Evolutionary conservation across 306 rosid species (phyloP).

Genomic region (Cucumis melo): DNA sequence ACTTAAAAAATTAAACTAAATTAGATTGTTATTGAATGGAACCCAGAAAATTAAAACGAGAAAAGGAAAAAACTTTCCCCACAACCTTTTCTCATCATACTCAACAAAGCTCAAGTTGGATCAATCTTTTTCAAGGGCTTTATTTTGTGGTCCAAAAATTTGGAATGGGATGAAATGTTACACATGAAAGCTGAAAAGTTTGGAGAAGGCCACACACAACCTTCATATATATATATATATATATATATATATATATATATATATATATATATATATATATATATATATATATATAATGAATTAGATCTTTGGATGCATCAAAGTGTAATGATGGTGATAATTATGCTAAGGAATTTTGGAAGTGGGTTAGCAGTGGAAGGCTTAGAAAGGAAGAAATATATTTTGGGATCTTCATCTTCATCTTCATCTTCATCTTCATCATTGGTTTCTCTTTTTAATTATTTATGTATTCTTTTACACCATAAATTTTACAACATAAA

Average conservation of each 20-base stretch:
- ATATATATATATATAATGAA: neutral
- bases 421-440: neutral
- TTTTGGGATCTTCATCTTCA: no score
- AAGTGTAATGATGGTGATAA: neutral
- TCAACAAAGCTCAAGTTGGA: neutral
- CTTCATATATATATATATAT: neutral
- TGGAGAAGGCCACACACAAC: neutral
- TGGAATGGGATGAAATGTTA: neutral
- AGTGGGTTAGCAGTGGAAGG: slow-evolving; percentile 3
- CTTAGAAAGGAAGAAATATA: neutral
- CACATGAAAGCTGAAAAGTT: slow-evolving; percentile 6
- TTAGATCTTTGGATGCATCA: neutral
- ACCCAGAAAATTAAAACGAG: neutral
- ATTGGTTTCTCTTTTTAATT: neutral
- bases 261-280: neutral
- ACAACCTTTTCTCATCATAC: neutral
- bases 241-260: neutral
- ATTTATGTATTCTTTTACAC: neutral
- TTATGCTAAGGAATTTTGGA: neutral
- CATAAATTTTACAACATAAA: neutral
- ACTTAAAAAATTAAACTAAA: no score
- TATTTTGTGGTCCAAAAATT: neutral
- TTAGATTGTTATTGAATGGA: neutral
- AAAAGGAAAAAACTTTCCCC: neutral
- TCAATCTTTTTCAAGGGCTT: neutral